Base-by-base conservation (phyloP, 768 basidiomycete species). In the Psilocybe cubensis region DNA sequence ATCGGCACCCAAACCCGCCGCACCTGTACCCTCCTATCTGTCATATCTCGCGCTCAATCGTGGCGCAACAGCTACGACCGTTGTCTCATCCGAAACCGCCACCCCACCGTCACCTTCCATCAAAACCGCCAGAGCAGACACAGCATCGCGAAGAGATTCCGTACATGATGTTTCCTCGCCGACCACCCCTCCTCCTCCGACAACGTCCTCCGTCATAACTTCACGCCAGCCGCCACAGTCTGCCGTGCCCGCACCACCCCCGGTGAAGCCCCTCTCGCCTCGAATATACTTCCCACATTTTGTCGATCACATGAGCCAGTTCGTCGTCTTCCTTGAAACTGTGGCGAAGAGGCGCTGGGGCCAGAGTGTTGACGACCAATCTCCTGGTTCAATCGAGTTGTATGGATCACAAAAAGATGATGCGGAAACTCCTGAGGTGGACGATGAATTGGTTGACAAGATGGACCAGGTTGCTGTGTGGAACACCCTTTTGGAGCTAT, bases 401-500 rank as follows among this genome's bases (percentile, higher is more conserved):
- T 70, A 62, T 46, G 57, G 42, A 17, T 35, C 42, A 3, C 44
- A 47, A 40, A 46, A 46, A n/a, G 64, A 61, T 27, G 57, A 57
- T 20, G 44, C 43, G 9, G 62, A 61, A 40, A 17, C 54, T 35
- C n/a, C 50, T 38, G 45, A 50, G n/a, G 57, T 76, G 1, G 83
- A 84, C 38, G 82, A 83, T 48, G 74, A 76, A 25, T 68, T 71
- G 23, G 40, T 59, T 18, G 90, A 91, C 58, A 79, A 76, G 64
- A 70, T 71, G 8, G 92, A 96, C 66, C 93, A 94, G 65, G 79
- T 83, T 8, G 89, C 94, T 0, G 87, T 98, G 2, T 98, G 96
- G 96, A 97, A 96, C 73, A 98, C 96, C 9, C 78, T 98, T 2
- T 76, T 98, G 57, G 96, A 99, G 72, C 82, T 99, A 10, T 98